Percentiles rank a stretch among this genome's conserved stretches.
phyloP scores from a whole-genome alignment of 768 basidiomycete genomes.

The Hericium rajendrae region DNA sequence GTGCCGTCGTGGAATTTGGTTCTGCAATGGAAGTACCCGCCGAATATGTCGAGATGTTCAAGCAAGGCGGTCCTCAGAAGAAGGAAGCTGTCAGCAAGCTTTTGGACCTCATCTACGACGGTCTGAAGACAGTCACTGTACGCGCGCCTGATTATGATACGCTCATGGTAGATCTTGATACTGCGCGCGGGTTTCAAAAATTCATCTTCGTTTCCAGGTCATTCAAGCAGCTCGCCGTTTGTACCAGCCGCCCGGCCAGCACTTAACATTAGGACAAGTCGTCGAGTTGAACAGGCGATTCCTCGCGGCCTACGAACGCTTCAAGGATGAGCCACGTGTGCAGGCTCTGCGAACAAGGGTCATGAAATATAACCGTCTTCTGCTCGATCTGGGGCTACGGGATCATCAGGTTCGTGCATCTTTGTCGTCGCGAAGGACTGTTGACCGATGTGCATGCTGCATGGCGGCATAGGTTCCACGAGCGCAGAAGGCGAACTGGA shows the following conservation, averaged over 20 bases:
- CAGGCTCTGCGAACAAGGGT: slow-evolving; percentile 71
- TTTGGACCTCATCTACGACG: slow-evolving; percentile 86
- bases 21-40: slow-evolving; percentile 80
- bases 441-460: neutral
- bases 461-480: slow-evolving; percentile 54
- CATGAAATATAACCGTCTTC: slow-evolving; percentile 77
- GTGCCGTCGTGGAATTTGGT: slow-evolving; percentile 97
- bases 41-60: slow-evolving; percentile 84
- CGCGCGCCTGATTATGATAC: slow-evolving; percentile 98
- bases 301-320: slow-evolving; percentile 83
- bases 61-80: slow-evolving; percentile 79
- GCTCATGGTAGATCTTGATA: slow-evolving; percentile 63
- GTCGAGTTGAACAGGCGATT: slow-evolving; percentile 90
- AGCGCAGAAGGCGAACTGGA: slow-evolving; percentile 78
- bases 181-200: neutral
- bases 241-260: slow-evolving; percentile 89
- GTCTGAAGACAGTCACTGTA: slow-evolving; percentile 90
- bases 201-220: slow-evolving; percentile 39
- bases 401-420: slow-evolving; percentile 73
- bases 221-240: slow-evolving; percentile 90
- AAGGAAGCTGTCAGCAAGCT: slow-evolving; percentile 87
- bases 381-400: slow-evolving; percentile 81
- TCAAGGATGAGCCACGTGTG: slow-evolving; percentile 85
- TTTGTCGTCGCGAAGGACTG: neutral
- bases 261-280: slow-evolving; percentile 87